These are phyloP conservation scores for Vitis vinifera DNA, from an alignment of 164 flowering plant genomes.

Conservation along the genomic window DNA sequence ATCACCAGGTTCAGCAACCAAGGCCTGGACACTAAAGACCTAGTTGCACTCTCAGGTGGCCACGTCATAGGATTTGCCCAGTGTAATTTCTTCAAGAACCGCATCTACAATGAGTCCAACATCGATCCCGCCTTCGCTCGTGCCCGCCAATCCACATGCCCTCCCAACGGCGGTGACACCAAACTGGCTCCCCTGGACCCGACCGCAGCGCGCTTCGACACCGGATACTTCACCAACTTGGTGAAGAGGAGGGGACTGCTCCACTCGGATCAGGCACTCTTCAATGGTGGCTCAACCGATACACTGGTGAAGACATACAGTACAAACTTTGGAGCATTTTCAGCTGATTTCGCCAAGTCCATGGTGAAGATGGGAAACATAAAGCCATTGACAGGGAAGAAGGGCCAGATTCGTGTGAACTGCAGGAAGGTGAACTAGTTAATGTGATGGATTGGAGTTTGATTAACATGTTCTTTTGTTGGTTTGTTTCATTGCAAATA, in stretches of 20 bases:
- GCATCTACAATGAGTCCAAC: constrained; percentile 32
- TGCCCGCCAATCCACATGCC: constrained; percentile 9
- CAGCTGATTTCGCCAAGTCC: constrained; percentile 24
- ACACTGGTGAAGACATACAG: constrained; percentile 25
- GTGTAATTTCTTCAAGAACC: constrained; percentile 21
- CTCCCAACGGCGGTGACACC: constrained; percentile 21
- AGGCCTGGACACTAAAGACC: constrained; percentile 35
- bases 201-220: constrained; percentile 15
- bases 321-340: constrained; percentile 10
- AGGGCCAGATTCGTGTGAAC: constrained; percentile 29
- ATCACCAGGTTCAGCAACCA: constrained; percentile 20
- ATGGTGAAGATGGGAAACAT: constrained; percentile 35
- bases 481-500: too few relatives aligned
- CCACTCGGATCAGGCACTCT: constrained; percentile 35
- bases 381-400: constrained; percentile 17
- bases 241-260: constrained; percentile 27
- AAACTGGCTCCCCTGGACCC: constrained; percentile 21
- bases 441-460: too few relatives aligned
- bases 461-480: too few relatives aligned
- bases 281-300: constrained; percentile 22
- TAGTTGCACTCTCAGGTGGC: constrained; percentile 43
- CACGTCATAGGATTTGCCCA: constrained; percentile 36
- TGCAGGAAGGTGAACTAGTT: constrained; percentile 30
- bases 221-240: constrained; percentile 20
- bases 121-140: constrained; percentile 20